Evolutionary conservation across 2,329 filamentous ascomycete species (phyloP).

Genomic region (Elsinoe australis): DNA sequence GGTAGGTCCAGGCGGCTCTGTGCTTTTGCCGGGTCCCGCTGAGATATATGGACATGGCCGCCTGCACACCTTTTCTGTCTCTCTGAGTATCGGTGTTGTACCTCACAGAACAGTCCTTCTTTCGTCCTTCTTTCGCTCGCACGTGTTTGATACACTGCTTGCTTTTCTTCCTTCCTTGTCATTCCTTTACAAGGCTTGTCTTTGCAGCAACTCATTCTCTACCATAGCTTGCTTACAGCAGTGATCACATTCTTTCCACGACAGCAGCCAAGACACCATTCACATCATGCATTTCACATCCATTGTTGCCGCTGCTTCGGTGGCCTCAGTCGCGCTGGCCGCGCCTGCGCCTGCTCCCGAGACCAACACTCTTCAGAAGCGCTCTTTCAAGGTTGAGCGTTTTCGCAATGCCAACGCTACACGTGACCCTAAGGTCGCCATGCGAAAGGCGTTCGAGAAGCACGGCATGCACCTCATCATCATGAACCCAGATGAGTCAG

Average conservation of each 20-base stretch:
- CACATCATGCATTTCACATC: conserved; percentile 11
- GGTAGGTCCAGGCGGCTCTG: conserved; percentile 12
- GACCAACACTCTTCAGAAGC: conserved; percentile 37
- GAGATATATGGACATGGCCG: neutral
- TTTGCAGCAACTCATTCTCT: neutral
- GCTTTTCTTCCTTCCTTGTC: conserved; percentile 8
- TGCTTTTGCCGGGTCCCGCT: neutral
- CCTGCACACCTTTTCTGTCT: neutral
- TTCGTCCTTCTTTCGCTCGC: conserved; percentile 3
- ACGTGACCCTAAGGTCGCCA: conserved; percentile 51
- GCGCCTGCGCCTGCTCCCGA: conserved; percentile 32
- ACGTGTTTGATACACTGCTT: conserved; percentile 18
- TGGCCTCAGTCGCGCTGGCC: conserved; percentile 43
- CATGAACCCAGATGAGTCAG: conserved; percentile 6
- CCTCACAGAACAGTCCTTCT: conserved; percentile 4
- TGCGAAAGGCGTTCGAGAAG: conserved; percentile 62
- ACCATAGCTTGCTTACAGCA: neutral
- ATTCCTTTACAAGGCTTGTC: conserved; percentile 10
- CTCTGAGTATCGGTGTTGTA: neutral
- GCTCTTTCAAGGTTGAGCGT: conserved; percentile 56
- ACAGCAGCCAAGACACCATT: neutral
- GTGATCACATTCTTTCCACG: neutral
- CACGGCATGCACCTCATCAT: conserved; percentile 39
- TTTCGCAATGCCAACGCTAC: conserved; percentile 46
- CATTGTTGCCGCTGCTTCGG: conserved; percentile 41